Base-by-base conservation (phyloP, 2,329 filamentous ascomycete genomes). In the Corinectria fuckeliana region DNA sequence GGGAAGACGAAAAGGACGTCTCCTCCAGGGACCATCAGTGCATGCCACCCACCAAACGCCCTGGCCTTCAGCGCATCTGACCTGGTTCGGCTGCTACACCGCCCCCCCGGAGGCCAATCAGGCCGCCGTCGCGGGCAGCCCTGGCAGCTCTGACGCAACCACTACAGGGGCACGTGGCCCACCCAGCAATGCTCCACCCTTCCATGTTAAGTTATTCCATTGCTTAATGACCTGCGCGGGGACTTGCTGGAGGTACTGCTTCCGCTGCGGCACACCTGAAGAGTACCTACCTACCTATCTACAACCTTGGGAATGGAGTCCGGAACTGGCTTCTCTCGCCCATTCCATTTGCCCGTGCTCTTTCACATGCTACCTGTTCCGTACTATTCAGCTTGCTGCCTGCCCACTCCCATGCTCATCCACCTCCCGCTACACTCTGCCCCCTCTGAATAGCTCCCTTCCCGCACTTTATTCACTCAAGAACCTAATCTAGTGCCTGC, bases 141-240 rank as follows among this genome's bases (percentile, higher is more conserved):
- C 18, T 41, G 34, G 39, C 9, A 53, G 14, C 36, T 28, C 21
- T 36, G 50, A 26, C 49, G 49, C 50, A 54, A 38, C 50, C 39
- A n/a, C 28, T 45, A 54, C 50, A 54, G 36, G 49, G 50, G 50
- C 50, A 54, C 50, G 50, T 54, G 50, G 50, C 30, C 20, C 28
- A 32, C 9, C 39, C 20, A 20, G 20, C 18, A 39, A 18, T 32
- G 50, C 50, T 38, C 21, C 34, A 45, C n/a, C 39, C 14, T n/a
- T 14, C 30, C 13, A 32, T n/a, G n/a, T n/a, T n/a, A n/a, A n/a
- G n/a, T n/a, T n/a, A n/a, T n/a, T n/a, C n/a, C n/a, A n/a, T n/a
- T n/a, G n/a, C n/a, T n/a, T n/a, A n/a, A n/a, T n/a, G n/a, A n/a
- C n/a, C n/a, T n/a, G 13, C 5, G 7, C 11, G n/a, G 13, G 14